A percentile compares a stretch with the other conserved stretches of the same genome.
Conservation (phyloP, 371 early-diverging fungal genomes). For the Mucor indicus region DNA sequence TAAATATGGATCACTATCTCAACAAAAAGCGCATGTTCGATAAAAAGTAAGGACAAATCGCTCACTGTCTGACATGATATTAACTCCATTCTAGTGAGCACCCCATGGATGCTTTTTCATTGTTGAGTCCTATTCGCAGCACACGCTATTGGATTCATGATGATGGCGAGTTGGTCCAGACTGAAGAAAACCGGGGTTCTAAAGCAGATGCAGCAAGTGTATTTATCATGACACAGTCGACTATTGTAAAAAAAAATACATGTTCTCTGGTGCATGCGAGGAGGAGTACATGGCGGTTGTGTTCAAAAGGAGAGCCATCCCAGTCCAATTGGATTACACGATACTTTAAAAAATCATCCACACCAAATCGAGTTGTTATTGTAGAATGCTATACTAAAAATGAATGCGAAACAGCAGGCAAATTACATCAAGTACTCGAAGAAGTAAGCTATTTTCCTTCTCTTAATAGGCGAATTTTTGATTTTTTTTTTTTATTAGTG, state of each 20-base stretch:
- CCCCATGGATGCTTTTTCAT: no score
- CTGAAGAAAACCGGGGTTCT: conserved; percentile 13
- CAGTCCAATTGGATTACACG: conserved; percentile 5
- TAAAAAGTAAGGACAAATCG: neutral
- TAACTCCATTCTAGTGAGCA: conserved; percentile 3
- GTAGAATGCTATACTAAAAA: conserved; percentile 20
- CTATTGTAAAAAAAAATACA: neutral
- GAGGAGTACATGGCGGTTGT: neutral
- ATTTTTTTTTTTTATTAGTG: conserved; percentile 6
- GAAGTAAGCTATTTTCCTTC: conserved; percentile 7
- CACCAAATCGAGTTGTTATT: conserved; percentile 2
- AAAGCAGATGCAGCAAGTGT: conserved; percentile 16
- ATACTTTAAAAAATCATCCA: conserved; percentile 6
- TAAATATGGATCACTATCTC: neutral
- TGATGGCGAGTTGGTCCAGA: conserved; percentile 12
- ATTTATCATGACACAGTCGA: conserved; percentile 16
- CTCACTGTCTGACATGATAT: neutral
- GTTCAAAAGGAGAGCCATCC: neutral
- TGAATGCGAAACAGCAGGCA: conserved; percentile 24
- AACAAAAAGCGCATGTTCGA: no score
- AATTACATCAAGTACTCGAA: conserved; percentile 26
- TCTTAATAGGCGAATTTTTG: no score
- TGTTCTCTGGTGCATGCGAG: neutral
- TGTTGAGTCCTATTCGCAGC: neutral
- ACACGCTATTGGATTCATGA: conserved; percentile 15